Evolutionary conservation across 2,329 filamentous ascomycete species (phyloP).

Genomic region (Talaromyces sp.): DNA sequence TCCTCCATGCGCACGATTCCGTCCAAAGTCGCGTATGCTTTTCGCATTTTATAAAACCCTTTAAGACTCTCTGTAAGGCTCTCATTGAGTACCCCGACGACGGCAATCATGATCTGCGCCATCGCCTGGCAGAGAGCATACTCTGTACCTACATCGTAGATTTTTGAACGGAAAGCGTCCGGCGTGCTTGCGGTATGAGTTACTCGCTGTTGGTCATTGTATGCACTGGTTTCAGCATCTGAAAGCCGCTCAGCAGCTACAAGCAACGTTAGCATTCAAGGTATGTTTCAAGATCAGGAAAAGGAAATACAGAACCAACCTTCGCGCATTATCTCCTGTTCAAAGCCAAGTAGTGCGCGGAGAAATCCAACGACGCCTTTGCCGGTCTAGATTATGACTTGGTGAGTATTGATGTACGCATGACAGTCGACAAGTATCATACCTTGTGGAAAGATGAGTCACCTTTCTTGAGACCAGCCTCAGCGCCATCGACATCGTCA

Average conservation of each 20-base stretch:
- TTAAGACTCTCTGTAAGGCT: constrained; percentile 85
- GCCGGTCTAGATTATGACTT: constrained; percentile 54
- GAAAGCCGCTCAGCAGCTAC: constrained; percentile 64
- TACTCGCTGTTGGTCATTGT: constrained; percentile 69
- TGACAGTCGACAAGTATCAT: constrained; percentile 17
- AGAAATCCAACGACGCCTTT: constrained; percentile 78
- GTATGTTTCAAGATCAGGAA: not conserved
- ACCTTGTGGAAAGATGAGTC: constrained; percentile 81
- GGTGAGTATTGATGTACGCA: not conserved
- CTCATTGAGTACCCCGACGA: constrained; percentile 86
- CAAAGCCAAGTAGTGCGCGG: constrained; percentile 79
- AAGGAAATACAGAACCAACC: constrained; percentile 34
- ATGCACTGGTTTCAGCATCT: constrained; percentile 70
- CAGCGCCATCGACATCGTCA: constrained; percentile 82
- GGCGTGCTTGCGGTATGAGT: constrained; percentile 55
- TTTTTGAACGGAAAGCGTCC: constrained; percentile 51
- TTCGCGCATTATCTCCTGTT: constrained; percentile 84
- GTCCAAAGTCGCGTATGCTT: constrained; percentile 79
- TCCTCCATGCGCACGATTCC: constrained; percentile 70
- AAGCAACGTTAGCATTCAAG: constrained; percentile 18
- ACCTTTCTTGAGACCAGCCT: constrained; percentile 64
- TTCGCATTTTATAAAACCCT: constrained; percentile 87
- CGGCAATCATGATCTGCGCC: constrained; percentile 80
- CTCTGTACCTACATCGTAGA: constrained; percentile 81
- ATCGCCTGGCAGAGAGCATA: constrained; percentile 80